A percentile compares a stretch with the other conserved stretches of the same genome.
Evolutionary conservation across 228 moss, liverwort and hornwort species (phyloP).

Genomic region (Sphagnum fallax): DNA sequence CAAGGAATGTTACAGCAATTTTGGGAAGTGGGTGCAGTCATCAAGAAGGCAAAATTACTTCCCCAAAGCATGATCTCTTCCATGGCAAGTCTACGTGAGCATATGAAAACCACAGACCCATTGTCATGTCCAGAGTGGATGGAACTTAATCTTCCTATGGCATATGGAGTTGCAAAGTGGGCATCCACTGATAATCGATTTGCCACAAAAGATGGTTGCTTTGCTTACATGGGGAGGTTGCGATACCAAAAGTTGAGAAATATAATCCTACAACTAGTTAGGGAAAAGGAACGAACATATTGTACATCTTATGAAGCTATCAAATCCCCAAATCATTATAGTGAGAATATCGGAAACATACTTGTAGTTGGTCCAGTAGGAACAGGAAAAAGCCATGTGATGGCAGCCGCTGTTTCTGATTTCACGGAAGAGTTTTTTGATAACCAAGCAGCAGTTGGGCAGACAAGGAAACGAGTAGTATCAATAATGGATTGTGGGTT

Average conservation of each 20-base stretch:
- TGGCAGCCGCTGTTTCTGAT: constrained; percentile 24
- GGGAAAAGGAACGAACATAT: constrained; percentile 22
- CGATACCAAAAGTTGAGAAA: constrained; percentile 31
- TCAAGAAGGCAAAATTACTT: constrained; percentile 42
- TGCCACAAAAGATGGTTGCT: constrained; percentile 43
- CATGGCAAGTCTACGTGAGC: constrained; percentile 33
- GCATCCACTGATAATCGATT: constrained; percentile 35
- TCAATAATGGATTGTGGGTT: constrained; percentile 40
- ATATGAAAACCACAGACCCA: constrained; percentile 27
- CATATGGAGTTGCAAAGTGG: constrained; percentile 28
- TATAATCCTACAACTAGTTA: constrained; percentile 32
- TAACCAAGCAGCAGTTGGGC: constrained; percentile 9
- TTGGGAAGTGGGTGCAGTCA: constrained; percentile 7
- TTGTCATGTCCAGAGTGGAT: constrained; percentile 30
- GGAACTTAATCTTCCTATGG: constrained; percentile 34
- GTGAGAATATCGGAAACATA: constrained; percentile 28
- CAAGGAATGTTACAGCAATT: neutral
- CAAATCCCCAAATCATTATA: constrained; percentile 20
- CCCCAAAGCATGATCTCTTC: constrained; percentile 51
- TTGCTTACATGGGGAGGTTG: constrained; percentile 33
- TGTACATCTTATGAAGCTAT: constrained; percentile 36
- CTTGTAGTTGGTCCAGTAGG: constrained; percentile 28
- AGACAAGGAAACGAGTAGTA: constrained; percentile 31
- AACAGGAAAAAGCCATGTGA: constrained; percentile 31
- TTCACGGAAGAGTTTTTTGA: constrained; percentile 37